Evolutionary conservation across 2,329 filamentous ascomycete species (phyloP).

Genomic region (Allantophomopsis cytisporea): DNA sequence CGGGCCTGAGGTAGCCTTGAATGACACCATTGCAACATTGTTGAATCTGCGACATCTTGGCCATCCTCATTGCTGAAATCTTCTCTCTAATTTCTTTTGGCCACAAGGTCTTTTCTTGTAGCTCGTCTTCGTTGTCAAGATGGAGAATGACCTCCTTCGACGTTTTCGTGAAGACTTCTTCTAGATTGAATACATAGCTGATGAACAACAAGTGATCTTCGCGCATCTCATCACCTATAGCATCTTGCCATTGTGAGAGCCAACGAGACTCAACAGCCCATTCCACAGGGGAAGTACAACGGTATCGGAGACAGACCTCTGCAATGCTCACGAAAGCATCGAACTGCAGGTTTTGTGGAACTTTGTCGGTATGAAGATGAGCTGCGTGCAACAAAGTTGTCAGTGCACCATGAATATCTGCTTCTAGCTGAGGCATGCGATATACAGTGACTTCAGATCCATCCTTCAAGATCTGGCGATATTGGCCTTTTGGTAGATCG

Average conservation of each 20-base stretch:
- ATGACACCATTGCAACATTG: conserved; percentile 28
- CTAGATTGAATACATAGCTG: conserved; percentile 35
- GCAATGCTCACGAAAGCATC: conserved; percentile 36
- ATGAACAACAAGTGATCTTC: conserved; percentile 35
- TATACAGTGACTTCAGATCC: conserved; percentile 31
- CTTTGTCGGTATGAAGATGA: conserved; percentile 30
- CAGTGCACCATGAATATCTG: conserved; percentile 25
- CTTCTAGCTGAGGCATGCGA: conserved; percentile 36
- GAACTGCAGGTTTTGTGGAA: conserved; percentile 32
- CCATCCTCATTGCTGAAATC: conserved; percentile 31
- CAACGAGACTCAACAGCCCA: conserved; percentile 34
- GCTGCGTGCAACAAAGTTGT: conserved; percentile 35
- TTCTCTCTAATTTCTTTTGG: conserved; percentile 31
- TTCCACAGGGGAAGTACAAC: conserved; percentile 35
- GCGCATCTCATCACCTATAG: conserved; percentile 28
- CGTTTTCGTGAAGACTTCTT: conserved; percentile 32
- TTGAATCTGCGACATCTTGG: conserved; percentile 35
- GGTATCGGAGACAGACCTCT: conserved; percentile 33
- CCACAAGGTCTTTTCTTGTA: conserved; percentile 27
- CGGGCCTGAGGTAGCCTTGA: conserved; percentile 28
- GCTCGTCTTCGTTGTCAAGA: conserved; percentile 26
- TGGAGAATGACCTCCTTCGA: conserved; percentile 35
- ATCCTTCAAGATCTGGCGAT: conserved; percentile 25
- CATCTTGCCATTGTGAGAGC: conserved; percentile 36
- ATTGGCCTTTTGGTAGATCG: conserved; percentile 14